phyloP scores from a whole-genome alignment of 768 basidiomycete species.

The Hericium erinaceus region DNA sequence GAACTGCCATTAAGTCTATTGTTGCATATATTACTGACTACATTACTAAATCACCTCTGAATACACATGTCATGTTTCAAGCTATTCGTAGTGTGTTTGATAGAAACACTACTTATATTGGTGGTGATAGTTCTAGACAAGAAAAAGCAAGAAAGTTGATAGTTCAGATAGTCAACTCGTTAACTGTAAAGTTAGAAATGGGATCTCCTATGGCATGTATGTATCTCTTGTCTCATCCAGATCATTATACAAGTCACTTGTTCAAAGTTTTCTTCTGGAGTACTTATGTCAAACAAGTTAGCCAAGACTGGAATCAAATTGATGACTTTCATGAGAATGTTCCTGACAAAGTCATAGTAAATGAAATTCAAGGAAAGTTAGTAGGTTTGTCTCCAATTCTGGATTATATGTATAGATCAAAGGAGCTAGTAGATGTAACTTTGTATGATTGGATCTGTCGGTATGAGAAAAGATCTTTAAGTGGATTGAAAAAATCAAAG shows the following conservation, averaged over 20 bases:
- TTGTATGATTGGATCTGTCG: background rate
- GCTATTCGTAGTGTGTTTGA: slow-evolving; percentile 18
- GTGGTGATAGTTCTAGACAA: background rate
- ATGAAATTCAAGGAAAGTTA: background rate
- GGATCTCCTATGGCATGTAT: slow-evolving; percentile 28
- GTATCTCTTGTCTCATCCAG: slow-evolving; percentile 27
- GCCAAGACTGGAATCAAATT: background rate
- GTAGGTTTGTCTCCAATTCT: background rate
- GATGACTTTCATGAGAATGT: background rate
- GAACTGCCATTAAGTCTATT: slow-evolving; percentile 30
- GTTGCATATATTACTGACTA: slow-evolving; percentile 34
- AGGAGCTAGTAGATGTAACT: background rate
- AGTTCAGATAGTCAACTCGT: slow-evolving; percentile 26
- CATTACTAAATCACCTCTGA: slow-evolving; percentile 31
- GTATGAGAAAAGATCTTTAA: background rate
- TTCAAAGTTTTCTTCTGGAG: slow-evolving; percentile 15
- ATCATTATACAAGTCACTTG: slow-evolving; percentile 29
- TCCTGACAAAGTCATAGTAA: background rate
- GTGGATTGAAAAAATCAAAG: background rate
- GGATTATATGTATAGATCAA: background rate
- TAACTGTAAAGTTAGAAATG: slow-evolving; percentile 27
- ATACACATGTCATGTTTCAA: slow-evolving; percentile 30
- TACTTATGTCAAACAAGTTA: background rate
- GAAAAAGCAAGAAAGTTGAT: slow-evolving; percentile 23
- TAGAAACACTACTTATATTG: slow-evolving; percentile 16